Base-by-base conservation (phyloP, 2,329 filamentous ascomycete species). In the Pseudocercospora fuligena region DNA sequence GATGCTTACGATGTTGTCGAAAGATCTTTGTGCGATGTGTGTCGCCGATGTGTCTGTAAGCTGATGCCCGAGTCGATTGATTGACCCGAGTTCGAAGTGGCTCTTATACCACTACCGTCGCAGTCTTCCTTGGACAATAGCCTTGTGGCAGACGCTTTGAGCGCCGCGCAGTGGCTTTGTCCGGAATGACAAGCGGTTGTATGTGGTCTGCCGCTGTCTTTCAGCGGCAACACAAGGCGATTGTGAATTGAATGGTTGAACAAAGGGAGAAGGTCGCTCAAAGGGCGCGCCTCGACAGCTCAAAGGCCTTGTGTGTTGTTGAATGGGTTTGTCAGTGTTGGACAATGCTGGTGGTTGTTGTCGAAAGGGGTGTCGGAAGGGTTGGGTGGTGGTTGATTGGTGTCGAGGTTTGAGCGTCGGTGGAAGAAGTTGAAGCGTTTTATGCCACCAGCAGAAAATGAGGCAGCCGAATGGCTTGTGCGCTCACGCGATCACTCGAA, bases 91-190 rank as follows among this genome's bases (percentile, higher is more conserved):
- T 31, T 53, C 33, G 33, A 9, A 8, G 25, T 47, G 47, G 36
- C 27, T 43, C 11, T 19, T 40, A 58, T 43, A 54, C 58, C 9
- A 65, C 58, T 36, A 29, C n/a, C 27, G 11, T 51, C 46, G 23
- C 47, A 16, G 56, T 27, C 27, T 60, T 40, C 61, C 47, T 67
- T 67, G 61, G 61, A 62, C 65, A 64, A 67, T 36, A 40, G 60
- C 61, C 49, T 59, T 61, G 63, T 59, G 36, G 65, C 65, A 54
- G 49, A 53, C 65, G 61, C 58, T 19, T 46, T 27, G 29, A 59
- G 54, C 65, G 57, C 53, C 43, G 58, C 65, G 51, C 51, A 59
- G 61, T 57, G 46, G 53, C 61, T 61, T 62, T 64, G 65, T 59
- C 58, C 65, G 61, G 36, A 56, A 60, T 27, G 29, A 64, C 65